Evolutionary conservation across 768 basidiomycete genomes (phyloP).

Genomic region (Kwoniella europaea): DNA sequence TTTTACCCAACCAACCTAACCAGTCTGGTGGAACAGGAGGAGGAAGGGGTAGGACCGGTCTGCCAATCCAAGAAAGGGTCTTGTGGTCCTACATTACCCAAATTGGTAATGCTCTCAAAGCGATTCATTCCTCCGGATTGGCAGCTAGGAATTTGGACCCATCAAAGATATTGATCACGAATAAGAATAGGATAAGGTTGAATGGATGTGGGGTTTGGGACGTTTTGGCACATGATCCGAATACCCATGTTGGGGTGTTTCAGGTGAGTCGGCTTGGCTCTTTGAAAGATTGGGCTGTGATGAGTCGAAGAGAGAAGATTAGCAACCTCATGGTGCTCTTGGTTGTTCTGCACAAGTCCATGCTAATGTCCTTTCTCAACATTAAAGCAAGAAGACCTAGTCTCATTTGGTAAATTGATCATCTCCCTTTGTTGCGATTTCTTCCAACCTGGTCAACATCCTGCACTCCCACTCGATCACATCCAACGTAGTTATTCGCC

Average conservation of each 20-base stretch:
- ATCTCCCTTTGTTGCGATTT: conserved; percentile 78
- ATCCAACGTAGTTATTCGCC: conserved; percentile 75
- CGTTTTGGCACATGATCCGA: conserved; percentile 72
- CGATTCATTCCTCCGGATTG: conserved; percentile 77
- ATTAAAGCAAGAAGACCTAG: conserved; percentile 79
- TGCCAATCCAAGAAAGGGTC: conserved; percentile 73
- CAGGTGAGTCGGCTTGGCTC: conserved; percentile 21
- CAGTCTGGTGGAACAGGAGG: conserved; percentile 59
- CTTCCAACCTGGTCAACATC: conserved; percentile 67
- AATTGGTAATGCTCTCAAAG: conserved; percentile 82
- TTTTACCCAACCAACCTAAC: conserved; percentile 60
- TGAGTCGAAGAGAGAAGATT: too few species aligned
- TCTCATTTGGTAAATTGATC: conserved; percentile 82
- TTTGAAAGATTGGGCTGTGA: too few species aligned
- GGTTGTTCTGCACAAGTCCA: background rate
- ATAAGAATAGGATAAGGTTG: conserved; percentile 86
- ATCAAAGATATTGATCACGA: conserved; percentile 84
- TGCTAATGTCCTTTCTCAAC: background rate
- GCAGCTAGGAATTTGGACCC: conserved; percentile 82
- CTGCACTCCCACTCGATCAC: conserved; percentile 74
- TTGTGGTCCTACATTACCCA: conserved; percentile 94
- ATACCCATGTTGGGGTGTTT: conserved; percentile 25
- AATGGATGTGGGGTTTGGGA: conserved; percentile 86
- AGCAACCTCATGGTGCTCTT: background rate
- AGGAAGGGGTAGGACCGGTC: conserved; percentile 59